A percentile compares a stretch with the other conserved stretches of the same genome.
Evolutionary conservation across 306 rosid genomes (phyloP).

Genomic region (Prosopis cineraria): DNA sequence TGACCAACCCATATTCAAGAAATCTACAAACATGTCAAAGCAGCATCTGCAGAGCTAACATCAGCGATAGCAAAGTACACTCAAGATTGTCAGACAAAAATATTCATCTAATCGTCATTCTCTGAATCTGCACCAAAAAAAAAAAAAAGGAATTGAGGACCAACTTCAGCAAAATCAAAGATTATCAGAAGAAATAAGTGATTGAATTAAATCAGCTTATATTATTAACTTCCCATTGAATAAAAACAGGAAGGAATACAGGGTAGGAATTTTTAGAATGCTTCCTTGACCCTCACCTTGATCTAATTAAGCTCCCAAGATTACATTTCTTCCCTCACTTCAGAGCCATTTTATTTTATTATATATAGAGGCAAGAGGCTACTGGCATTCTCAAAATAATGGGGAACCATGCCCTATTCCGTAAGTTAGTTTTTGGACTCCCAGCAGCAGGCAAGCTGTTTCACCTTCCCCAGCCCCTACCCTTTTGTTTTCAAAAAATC

Average conservation of each 20-base stretch:
- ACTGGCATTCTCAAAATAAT: background rate
- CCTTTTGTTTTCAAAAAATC: background rate
- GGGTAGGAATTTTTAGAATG: background rate
- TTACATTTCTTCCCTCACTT: background rate
- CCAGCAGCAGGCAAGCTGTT: background rate
- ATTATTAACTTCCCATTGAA: background rate
- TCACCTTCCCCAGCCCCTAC: background rate
- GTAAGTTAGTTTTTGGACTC: background rate
- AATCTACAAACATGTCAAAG: conserved; percentile 46
- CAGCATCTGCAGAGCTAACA: conserved; percentile 46
- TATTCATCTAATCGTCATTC: conserved; percentile 67
- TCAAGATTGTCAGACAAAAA: conserved; percentile 30
- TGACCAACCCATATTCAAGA: conserved; percentile 41
- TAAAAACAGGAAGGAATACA: background rate
- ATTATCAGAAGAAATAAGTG: background rate
- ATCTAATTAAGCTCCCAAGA: background rate
- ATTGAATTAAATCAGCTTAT: background rate
- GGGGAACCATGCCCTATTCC: background rate
- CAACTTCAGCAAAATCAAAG: conserved; percentile 20
- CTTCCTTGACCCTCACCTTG: background rate
- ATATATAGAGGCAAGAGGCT: background rate
- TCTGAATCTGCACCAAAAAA: conserved; percentile 79
- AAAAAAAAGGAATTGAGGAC: background rate
- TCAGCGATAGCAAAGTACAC: conserved; percentile 35
- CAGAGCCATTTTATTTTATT: background rate